Conservation (phyloP, 2,329 filamentous ascomycete species). For the Madurella fahalii region DNA sequence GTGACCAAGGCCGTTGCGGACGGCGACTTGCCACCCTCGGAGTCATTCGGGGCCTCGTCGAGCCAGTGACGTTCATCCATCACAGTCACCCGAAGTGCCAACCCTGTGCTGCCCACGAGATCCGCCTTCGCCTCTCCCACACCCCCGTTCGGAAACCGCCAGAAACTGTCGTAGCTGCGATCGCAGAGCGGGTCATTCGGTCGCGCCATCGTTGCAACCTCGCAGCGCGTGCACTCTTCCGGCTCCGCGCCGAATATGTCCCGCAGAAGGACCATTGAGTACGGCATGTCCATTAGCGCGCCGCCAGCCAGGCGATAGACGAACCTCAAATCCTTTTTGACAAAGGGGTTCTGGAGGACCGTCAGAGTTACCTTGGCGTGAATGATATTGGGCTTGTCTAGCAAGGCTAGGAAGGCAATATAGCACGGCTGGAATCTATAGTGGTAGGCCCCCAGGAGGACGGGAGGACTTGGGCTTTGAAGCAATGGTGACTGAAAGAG, state of each 20-base stretch:
- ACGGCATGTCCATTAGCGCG: slow-evolving; percentile 40
- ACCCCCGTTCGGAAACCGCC: slow-evolving; percentile 38
- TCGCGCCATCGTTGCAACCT: slow-evolving; percentile 27
- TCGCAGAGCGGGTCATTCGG: slow-evolving; percentile 33
- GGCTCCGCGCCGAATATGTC: slow-evolving; percentile 38
- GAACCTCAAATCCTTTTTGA: slow-evolving; percentile 41
- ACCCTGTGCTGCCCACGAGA: slow-evolving; percentile 7
- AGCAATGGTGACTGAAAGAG: slow-evolving; percentile 41
- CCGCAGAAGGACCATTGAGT: slow-evolving; percentile 37
- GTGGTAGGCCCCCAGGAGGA: slow-evolving; percentile 53
- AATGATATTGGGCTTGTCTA: slow-evolving; percentile 37
- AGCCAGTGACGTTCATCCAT: too few relatives aligned
- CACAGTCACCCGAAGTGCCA: neutral
- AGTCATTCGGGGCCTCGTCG: too few relatives aligned
- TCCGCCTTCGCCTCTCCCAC: slow-evolving; percentile 4
- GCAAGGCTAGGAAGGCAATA: slow-evolving; percentile 37
- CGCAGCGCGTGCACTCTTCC: slow-evolving; percentile 35
- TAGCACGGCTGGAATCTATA: slow-evolving; percentile 48
- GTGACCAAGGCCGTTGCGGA: slow-evolving; percentile 21
- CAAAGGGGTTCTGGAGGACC: slow-evolving; percentile 31
- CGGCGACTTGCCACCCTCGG: slow-evolving; percentile 6
- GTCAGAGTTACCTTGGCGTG: slow-evolving; percentile 31
- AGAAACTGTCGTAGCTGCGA: slow-evolving; percentile 33
- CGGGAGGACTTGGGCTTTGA: slow-evolving; percentile 33
- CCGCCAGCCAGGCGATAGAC: slow-evolving; percentile 41